These are phyloP conservation scores for Desmodesmus armatus DNA, from an alignment of 139 green algal genomes.

Conservation along the genomic window DNA sequence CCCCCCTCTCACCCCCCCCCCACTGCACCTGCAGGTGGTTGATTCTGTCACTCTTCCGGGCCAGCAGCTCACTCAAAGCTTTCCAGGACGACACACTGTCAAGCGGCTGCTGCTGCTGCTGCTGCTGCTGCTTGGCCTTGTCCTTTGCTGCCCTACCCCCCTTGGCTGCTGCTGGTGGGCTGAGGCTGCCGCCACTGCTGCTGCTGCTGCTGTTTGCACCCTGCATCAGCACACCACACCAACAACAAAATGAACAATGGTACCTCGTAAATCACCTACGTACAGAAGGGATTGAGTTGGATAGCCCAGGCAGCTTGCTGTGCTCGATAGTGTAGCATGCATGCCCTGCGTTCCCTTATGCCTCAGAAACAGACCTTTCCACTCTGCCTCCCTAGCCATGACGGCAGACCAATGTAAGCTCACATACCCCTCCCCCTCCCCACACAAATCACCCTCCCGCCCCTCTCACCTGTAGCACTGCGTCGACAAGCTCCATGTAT, in stretches of 20 bases:
- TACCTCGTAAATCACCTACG: too few relatives aligned
- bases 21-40: constrained; percentile 55
- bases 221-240: neutral
- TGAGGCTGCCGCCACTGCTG: neutral
- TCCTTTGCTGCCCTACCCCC: neutral
- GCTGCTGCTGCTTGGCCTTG: constrained; percentile 12
- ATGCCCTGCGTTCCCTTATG: too few relatives aligned
- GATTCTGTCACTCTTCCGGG: constrained; percentile 67
- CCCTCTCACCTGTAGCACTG: constrained; percentile 21
- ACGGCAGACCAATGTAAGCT: too few relatives aligned
- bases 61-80: constrained; percentile 61
- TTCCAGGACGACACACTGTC: constrained; percentile 48
- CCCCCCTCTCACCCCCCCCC: neutral
- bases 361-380: too few relatives aligned
- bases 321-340: too few relatives aligned
- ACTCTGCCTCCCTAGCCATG: too few relatives aligned
- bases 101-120: neutral
- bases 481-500: constrained; percentile 50
- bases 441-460: neutral
- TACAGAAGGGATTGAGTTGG: too few relatives aligned
- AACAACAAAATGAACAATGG: neutral
- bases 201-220: neutral
- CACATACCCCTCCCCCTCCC: too few relatives aligned
- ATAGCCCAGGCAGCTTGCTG: too few relatives aligned
- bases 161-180: neutral